These are phyloP conservation scores for Sclerotinia minor DNA, from an alignment of 2,329 filamentous ascomycete genomes.

Conservation along the genomic window DNA sequence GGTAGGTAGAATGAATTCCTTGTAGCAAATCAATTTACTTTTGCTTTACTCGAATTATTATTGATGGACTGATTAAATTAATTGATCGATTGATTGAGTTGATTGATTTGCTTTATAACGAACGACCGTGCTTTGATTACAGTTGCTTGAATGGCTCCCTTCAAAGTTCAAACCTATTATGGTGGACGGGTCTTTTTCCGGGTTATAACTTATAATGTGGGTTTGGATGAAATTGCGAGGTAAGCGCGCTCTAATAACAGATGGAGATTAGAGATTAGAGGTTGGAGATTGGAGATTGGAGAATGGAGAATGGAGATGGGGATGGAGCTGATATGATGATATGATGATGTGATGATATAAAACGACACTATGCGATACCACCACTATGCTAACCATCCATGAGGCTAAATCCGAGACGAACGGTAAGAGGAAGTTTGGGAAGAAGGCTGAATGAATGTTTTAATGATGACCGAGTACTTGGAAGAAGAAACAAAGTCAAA, in stretches of 20 bases:
- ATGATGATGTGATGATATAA: neutral
- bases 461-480: neutral
- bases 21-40: neutral
- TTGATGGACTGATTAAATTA: neutral
- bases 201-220: neutral
- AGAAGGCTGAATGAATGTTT: neutral
- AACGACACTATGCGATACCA: neutral
- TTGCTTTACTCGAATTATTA: neutral
- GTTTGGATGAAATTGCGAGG: neutral
- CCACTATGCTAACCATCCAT: neutral
- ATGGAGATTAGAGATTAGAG: no score
- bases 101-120: neutral
- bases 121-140: neutral
- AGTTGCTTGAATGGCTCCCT: neutral
- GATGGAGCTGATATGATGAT: neutral
- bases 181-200: neutral
- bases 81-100: no score
- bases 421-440: no score
- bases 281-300: neutral
- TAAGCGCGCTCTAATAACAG: slow-evolving; percentile 1
- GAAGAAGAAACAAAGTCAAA: neutral
- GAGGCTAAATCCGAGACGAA: neutral
- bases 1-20: neutral
- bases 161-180: neutral
- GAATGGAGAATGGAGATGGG: no score